Evolutionary conservation across 305 asterid genomes (phyloP).

Genomic region (Solanum aculeatissimum): DNA sequence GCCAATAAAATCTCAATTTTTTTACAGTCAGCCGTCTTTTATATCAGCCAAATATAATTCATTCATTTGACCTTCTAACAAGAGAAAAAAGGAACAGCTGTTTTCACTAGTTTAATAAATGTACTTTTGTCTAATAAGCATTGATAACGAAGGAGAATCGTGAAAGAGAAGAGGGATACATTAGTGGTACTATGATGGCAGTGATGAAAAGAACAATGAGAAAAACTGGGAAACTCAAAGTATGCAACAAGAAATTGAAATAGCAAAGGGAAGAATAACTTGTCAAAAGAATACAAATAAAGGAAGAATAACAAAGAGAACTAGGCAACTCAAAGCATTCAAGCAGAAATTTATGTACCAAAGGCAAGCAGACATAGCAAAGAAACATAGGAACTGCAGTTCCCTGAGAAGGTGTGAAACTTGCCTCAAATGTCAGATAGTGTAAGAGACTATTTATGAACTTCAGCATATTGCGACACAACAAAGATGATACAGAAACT

Average conservation of each 20-base stretch:
- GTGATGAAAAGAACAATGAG: background rate
- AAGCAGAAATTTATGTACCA: background rate
- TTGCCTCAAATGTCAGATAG: constrained; percentile 92
- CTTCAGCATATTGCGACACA: constrained; percentile 93
- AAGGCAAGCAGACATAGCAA: constrained; percentile 40
- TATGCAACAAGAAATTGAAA: background rate
- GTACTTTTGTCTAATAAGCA: background rate
- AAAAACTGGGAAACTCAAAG: background rate
- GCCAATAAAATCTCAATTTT: background rate
- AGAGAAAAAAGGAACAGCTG: background rate
- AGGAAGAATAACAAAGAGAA: background rate
- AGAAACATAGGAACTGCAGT: constrained; percentile 71
- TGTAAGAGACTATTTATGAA: constrained; percentile 93
- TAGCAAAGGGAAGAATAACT: background rate
- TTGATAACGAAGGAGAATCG: background rate
- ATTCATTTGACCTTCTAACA: background rate
- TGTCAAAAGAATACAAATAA: background rate
- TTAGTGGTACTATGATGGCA: background rate
- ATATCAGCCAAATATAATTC: background rate
- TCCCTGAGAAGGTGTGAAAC: constrained; percentile 37
- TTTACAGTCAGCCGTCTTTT: background rate
- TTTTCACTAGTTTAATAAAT: background rate
- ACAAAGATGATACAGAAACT: constrained; percentile 82
- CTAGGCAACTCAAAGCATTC: background rate
- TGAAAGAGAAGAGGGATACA: background rate